Evolutionary conservation across 2,329 filamentous ascomycete genomes (phyloP), one percentile per base, ranked within the genome.

Genomic region (Microsporum audouinii): DNA sequence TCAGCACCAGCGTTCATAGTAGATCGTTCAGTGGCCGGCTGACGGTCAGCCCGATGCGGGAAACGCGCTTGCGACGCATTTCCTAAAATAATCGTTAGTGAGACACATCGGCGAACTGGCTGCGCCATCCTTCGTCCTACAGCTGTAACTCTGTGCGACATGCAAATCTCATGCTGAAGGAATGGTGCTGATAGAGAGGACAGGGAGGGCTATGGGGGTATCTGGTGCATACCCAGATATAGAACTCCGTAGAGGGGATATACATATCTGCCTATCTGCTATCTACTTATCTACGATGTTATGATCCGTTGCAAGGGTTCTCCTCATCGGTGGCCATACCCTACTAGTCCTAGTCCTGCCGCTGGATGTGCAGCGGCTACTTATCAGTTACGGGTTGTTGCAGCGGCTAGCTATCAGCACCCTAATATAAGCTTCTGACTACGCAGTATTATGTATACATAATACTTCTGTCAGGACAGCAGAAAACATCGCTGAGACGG

Each of bases 321-420:
- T 17, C 43, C 43, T 47, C 43, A 47, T 47, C 39, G 17, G 27
- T 47, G 17, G 43, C 43, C 43, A 27, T 47, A 47, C 43, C 43
- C 43, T 47, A 47, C 43, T 47, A 27, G 43, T 47, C 43, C 8
- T 47, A 47, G 43, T 5, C 43, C 43, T 47, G 43, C 43, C 23
- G 49, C 49, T 53, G 49, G 49, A 33, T 29, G 29, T 53, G 49
- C 49, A 53, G 49, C 49, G 49, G 49, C 33, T 34, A 53, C 27
- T 27, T 53, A 53, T 53, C 49, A 53, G 49, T 23, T 23, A 23
- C 17, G 17, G 17, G 17, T 23, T 23, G 17, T 23, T 23, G 17
- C 17, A 53, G 49, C 49, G 49, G 49, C 33, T 34, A 53, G 49
- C 49, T 53, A 53, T 53, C 49, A 53, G 49, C 33, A 53, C 49